Base-by-base conservation (phyloP, 2,329 filamentous ascomycete species). In the Sclerotinia spermophila region DNA sequence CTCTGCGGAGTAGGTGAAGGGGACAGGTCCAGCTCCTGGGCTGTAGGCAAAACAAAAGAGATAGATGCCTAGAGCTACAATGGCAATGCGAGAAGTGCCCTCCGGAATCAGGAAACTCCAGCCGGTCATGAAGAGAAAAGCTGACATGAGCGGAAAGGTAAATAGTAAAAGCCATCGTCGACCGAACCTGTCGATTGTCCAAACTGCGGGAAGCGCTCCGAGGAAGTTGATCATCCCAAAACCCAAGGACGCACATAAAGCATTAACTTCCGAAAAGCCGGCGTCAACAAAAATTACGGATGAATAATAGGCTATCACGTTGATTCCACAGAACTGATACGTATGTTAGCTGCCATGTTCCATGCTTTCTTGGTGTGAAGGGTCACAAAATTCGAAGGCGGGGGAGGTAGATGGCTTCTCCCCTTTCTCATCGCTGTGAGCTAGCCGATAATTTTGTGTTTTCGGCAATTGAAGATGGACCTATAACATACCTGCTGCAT, bases 121-220 rank as follows among this genome's bases (percentile, higher is more conserved):
- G 1, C 85, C 84, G 0, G 84, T 85, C 69, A 85, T 84, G 73
- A 86, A 81, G 44, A 86, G 79, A 56, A 82, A 82, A 62, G 84
- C 75, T 4, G 81, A 81, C 89, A 92, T 91, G 27, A 90, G 79
- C 0, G 89, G 89, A 76, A 91, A 90, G 0, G 89, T 91, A 1
- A 83, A 83, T 6, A 91, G 81, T 1, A 91, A 83, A 11, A 91
- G 81, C 73, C 88, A 88, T 30, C 89, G 84, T 5, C 90, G 85
- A 10, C 89, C 90, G 71, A 89, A 91, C 0, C 86, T 90, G 76
- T 92, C 89, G 73, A 91, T 91, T 8, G 88, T 90, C 77, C 87
- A 89, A 61, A 90, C 81, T 5, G 87, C 88, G 0, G 87, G 87
- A 19, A 89, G 81, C 0, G 88, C 87, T 72, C 90, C 90, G 48